Evolutionary conservation across 345 rosid species (phyloP), one percentile per base, ranked within the genome.

Genomic region (Brassica rapa): DNA sequence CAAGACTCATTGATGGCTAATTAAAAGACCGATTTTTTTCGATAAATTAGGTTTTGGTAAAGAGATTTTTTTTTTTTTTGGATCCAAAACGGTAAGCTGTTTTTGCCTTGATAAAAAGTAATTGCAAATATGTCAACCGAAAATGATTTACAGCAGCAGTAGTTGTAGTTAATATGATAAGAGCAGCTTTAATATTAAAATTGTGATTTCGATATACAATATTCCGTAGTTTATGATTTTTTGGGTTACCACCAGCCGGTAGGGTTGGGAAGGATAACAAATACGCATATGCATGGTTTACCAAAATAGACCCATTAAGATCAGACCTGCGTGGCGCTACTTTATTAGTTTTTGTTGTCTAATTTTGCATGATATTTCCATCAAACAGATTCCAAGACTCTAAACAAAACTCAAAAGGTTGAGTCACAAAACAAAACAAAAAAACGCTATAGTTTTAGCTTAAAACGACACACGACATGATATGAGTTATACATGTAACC

Each of bases 351-450:
- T 53, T 33, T 23, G 57, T 51, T 51, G 5, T 66, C 65, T 39
- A 57, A 25, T 29, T 29, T 29, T 56, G 41, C 16, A 7, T 9
- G 41, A 66, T 64, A 19, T 64, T 63, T 23, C 65, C 55, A 5
- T 65, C 37, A 53, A 51, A 74, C 53, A 51, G 7, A 46, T 53
- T 59, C 51, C 70, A 46, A 51, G 41, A 55, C 9, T 63, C 61
- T 30, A 35, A 66, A 56, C 57, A 51, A 51, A 51, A 51, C 57
- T 19, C 24, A 15, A 37, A 29, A 11, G 15, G 70, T 41, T 12
- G 30, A 6, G 19, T 66, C 33, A n/a, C 11, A 63, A 29, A 62
- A 57, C n/a, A 59, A 57, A 53, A 33, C 37, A 37, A 37, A 1
- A 1, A 59, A 25, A 59, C 16, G 55, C 32, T 59, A 23, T 57